Base-by-base conservation (phyloP, 805 yeast genomes). In the Wickerhamiella musiphila region DNA sequence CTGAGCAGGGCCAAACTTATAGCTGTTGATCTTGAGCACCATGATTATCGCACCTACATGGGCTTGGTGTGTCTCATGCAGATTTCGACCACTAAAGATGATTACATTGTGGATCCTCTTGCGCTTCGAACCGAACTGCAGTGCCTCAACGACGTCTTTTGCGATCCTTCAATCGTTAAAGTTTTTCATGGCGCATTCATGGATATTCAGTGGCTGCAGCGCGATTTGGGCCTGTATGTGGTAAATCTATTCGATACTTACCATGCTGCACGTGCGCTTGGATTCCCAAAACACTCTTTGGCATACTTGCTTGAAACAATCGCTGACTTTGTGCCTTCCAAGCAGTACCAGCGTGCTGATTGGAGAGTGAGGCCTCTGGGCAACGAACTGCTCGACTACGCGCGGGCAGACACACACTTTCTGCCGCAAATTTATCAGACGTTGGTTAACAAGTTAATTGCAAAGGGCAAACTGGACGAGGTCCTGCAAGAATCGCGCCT, bases 201-300 rank as follows among this genome's bases (percentile, higher is more conserved):
- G 93, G 99, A 90, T 60, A 78, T 90, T 4, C 73, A 82, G 28
- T 90, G 99, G 99, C 60, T 90, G 22, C 99, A 90, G 57, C 64
- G 96, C 41, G 98, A 90, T 49, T 63, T 90, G 35, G 99, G 99
- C 0, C 53, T 90, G 7, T 90, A 90, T 46, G 58, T 90, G 5
- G 98, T 90, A 4, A 67, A 84, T 27, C 54, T 90, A 18, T 86
- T 90, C 52, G 99, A 90, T 53, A 90, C 98, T 0, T 86, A 66
- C 51, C 84, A 76, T 56, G 98, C 98, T 0, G 70, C 94, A 0
- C 71, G 68, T 39, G 70, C 68, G 11, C 58, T 90, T n/a, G 78
- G 78, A 0, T 66, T 83, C 36, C 82, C 92, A 5, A 75, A 73
- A 46, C 75, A 76, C 47, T 75, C 94, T 30, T 63, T 90, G 33